phyloP scores from a whole-genome alignment of 2,329 filamentous ascomycete genomes.

The Diaporthe vaccinii region DNA sequence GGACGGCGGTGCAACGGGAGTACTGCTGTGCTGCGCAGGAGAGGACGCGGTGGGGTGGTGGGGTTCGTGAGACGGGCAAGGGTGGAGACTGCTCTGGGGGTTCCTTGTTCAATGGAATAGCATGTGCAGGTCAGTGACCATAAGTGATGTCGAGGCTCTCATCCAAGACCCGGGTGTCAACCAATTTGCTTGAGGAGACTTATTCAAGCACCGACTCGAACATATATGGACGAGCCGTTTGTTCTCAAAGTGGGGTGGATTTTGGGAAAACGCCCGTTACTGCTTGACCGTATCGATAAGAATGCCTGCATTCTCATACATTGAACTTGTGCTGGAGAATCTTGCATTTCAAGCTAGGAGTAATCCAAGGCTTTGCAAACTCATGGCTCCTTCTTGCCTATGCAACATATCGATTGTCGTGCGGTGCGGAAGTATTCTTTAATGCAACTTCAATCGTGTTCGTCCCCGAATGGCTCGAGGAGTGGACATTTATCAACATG shows the following conservation, averaged over 20 bases:
- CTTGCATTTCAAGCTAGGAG: neutral
- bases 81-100: constrained; percentile 9
- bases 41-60: constrained; percentile 5
- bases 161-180: no score
- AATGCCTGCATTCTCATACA: neutral
- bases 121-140: neutral
- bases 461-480: neutral
- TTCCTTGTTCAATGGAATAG: neutral
- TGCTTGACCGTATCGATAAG: constrained; percentile 36
- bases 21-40: neutral
- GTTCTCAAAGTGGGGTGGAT: constrained; percentile 12
- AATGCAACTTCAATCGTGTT: neutral
- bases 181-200: neutral
- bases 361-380: neutral
- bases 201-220: constrained; percentile 10
- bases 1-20: constrained; percentile 4
- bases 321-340: neutral
- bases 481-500: neutral
- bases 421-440: neutral
- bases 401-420: neutral
- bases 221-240: neutral
- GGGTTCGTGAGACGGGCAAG: constrained; percentile 22
- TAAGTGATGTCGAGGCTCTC: neutral
- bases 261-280: constrained; percentile 10
- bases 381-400: neutral